Conservation (phyloP, 2,329 filamentous ascomycete species). For the Thermoascus crustaceus region DNA sequence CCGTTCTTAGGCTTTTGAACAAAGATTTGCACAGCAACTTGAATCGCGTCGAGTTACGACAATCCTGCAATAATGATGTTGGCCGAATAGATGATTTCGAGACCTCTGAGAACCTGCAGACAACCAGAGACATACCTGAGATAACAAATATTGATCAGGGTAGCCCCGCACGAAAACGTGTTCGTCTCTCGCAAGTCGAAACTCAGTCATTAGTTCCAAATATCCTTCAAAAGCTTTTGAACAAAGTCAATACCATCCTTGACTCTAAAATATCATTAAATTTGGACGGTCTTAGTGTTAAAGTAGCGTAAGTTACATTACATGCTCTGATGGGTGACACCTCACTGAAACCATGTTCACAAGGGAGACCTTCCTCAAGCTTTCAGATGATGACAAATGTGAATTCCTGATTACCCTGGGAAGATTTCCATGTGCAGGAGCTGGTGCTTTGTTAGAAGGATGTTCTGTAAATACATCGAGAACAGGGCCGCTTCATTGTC, state of each 20-base stretch:
- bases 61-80: constrained; percentile 4
- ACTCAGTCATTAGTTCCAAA: constrained; percentile 24
- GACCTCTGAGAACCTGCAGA: constrained; percentile 6
- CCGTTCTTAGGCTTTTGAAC: constrained; percentile 10
- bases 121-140: not conserved
- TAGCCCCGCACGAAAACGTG: constrained; percentile 24
- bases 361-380: constrained; percentile 38
- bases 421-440: constrained; percentile 49
- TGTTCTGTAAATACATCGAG: constrained; percentile 16
- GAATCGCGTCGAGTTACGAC: not conserved
- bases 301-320: constrained; percentile 41
- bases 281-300: constrained; percentile 34
- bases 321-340: not conserved
- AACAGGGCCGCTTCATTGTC: constrained; percentile 22
- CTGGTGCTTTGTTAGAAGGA: constrained; percentile 36
- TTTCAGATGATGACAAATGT: constrained; percentile 45
- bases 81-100: constrained; percentile 3
- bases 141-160: constrained; percentile 3
- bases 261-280: constrained; percentile 24
- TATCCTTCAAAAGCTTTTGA: constrained; percentile 25
- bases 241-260: constrained; percentile 25
- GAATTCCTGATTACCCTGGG: constrained; percentile 49
- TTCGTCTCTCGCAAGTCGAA: constrained; percentile 25
- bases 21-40: constrained; percentile 6
- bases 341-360: constrained; percentile 8